A percentile compares a stretch with the other conserved stretches of the same genome.
Evolutionary conservation across 208 protist genomes (phyloP).

Genomic region (Acanthamoeba culbertsoni): DNA sequence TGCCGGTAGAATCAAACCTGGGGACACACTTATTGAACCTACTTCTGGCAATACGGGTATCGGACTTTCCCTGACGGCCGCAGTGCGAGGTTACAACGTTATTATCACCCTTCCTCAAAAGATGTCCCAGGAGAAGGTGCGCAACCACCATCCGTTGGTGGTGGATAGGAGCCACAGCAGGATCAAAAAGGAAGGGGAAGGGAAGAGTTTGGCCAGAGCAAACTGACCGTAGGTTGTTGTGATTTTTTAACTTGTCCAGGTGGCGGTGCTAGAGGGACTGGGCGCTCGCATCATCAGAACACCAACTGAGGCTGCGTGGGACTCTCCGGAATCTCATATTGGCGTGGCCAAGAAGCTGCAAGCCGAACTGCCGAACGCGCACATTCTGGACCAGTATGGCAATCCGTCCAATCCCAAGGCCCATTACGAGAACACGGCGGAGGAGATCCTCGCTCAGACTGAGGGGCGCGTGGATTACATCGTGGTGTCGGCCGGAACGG

Average conservation of each 20-base stretch:
- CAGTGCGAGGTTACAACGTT: constrained; percentile 94
- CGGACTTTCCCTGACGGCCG: constrained; percentile 93
- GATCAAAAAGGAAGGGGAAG: no score
- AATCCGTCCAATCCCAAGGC: constrained; percentile 94
- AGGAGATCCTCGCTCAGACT: constrained; percentile 94
- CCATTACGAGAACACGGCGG: constrained; percentile 94
- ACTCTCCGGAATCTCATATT: constrained; percentile 95
- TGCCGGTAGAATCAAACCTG: constrained; percentile 90
- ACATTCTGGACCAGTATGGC: constrained; percentile 95
- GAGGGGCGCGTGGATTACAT: constrained; percentile 95
- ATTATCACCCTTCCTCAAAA: constrained; percentile 98
- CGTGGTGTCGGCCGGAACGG: constrained; percentile 93
- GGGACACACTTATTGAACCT: constrained; percentile 95
- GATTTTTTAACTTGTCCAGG: no score
- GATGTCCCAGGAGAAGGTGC: constrained; percentile 97
- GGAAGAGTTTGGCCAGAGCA: no score
- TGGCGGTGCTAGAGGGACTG: constrained; percentile 87
- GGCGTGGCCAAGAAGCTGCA: constrained; percentile 91
- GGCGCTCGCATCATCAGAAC: constrained; percentile 96
- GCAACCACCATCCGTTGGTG: no score
- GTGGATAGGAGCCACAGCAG: no score
- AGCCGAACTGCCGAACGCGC: constrained; percentile 91
- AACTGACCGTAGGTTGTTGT: no score
- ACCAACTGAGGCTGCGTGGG: constrained; percentile 93
- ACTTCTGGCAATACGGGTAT: constrained; percentile 94